These are phyloP conservation scores for Colletotrichum sp. DNA, from an alignment of 2,329 filamentous ascomycete species.

Conservation along the genomic window DNA sequence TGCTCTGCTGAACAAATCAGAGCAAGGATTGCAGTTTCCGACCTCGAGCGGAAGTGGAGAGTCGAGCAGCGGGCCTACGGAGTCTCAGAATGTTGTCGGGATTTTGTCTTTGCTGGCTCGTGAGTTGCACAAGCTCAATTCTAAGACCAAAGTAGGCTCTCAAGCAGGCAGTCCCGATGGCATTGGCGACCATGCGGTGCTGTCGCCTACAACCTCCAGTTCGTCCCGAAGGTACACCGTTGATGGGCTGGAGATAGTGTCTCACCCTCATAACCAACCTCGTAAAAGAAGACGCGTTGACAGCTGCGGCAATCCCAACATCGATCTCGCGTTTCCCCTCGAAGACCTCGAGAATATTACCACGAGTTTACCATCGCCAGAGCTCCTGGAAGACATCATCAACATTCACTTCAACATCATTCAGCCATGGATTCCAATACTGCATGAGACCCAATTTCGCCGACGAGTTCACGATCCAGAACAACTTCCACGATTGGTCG, in stretches of 20 bases:
- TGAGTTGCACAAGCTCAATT: conserved; percentile 25
- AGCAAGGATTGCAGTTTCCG: not conserved
- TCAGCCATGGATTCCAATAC: conserved; percentile 46
- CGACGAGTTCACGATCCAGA: conserved; percentile 27
- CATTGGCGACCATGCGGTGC: not conserved
- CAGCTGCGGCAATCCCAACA: conserved; percentile 27
- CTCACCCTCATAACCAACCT: conserved; percentile 11
- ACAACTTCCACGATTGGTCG: conserved; percentile 30
- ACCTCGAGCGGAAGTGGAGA: not conserved
- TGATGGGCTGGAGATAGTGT: not conserved
- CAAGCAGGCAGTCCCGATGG: not conserved
- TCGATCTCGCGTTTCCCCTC: conserved; percentile 21
- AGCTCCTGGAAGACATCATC: conserved; percentile 24
- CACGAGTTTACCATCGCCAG: conserved; percentile 25
- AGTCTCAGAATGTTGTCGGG: conserved; percentile 21
- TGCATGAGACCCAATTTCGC: conserved; percentile 36
- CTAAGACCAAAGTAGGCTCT: not conserved
- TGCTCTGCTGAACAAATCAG: conserved; percentile 11
- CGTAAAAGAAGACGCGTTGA: conserved; percentile 26
- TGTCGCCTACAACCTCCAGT: conserved; percentile 9
- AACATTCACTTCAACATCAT: conserved; percentile 39
- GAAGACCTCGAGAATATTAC: conserved; percentile 29
- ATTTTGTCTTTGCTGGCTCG: conserved; percentile 24
- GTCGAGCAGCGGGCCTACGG: not conserved
- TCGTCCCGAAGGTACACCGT: not conserved